Conservation (phyloP, 2,329 filamentous ascomycete species). For the Tolypocladium cylindrosporum region DNA sequence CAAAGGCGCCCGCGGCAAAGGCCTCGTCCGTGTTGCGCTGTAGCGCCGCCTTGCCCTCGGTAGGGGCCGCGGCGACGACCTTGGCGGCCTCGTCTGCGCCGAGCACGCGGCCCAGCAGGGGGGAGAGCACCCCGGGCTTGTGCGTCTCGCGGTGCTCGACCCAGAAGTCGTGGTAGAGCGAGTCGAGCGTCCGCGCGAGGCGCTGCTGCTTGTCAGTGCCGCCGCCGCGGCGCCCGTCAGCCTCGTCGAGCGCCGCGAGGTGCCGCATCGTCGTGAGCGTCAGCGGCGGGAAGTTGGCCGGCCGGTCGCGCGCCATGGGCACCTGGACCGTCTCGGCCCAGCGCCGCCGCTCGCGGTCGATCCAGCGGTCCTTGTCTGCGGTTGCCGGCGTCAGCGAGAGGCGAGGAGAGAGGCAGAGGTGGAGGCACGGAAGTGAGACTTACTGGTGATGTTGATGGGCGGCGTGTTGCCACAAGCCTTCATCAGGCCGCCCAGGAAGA, state of each 20-base stretch:
- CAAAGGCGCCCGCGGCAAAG: slow-evolving; percentile 25
- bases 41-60: slow-evolving; percentile 19
- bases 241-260: slow-evolving; percentile 15
- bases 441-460: slow-evolving; percentile 27
- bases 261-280: slow-evolving; percentile 25
- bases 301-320: slow-evolving; percentile 19
- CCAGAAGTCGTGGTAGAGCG: slow-evolving; percentile 23
- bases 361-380: slow-evolving; percentile 28
- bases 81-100: slow-evolving; percentile 14
- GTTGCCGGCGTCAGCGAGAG: not conserved
- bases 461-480: slow-evolving; percentile 25
- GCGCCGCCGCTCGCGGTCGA: slow-evolving; percentile 17
- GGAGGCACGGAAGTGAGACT: not conserved
- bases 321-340: slow-evolving; percentile 24
- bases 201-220: slow-evolving; percentile 6
- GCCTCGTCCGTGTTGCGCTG: slow-evolving; percentile 22
- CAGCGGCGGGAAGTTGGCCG: slow-evolving; percentile 24
- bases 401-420: not conserved
- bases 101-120: slow-evolving; percentile 15
- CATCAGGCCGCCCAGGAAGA: slow-evolving; percentile 28
- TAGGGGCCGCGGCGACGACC: slow-evolving; percentile 15
- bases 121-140: slow-evolving; percentile 15
- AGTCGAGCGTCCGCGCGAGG: slow-evolving; percentile 18
- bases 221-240: slow-evolving; percentile 4
- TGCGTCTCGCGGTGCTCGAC: slow-evolving; percentile 16